Evolutionary conservation across 371 early-diverging fungal genomes (phyloP).

Genomic region (Apophysomyces elegans): DNA sequence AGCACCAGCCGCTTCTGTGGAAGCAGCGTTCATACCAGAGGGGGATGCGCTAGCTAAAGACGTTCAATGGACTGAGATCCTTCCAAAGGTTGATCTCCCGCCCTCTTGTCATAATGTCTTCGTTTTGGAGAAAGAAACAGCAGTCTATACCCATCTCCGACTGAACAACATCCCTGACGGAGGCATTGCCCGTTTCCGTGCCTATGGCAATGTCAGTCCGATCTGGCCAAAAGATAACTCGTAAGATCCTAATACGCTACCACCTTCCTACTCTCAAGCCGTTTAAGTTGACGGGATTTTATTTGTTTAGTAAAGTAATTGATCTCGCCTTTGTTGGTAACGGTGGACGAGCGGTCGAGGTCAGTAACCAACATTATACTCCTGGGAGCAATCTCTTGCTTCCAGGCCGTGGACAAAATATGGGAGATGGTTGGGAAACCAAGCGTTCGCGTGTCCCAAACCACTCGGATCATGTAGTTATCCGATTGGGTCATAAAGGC

Average conservation of each 20-base stretch:
- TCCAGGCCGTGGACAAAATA: slow-evolving; percentile 73
- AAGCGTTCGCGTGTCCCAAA: slow-evolving; percentile 69
- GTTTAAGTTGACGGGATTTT: slow-evolving; percentile 6
- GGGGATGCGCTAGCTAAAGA: slow-evolving; percentile 44
- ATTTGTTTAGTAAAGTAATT: slow-evolving; percentile 48
- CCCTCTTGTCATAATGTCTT: slow-evolving; percentile 75
- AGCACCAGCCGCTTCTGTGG: slow-evolving; percentile 75
- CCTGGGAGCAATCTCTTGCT: slow-evolving; percentile 77
- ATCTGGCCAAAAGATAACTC: slow-evolving; percentile 58
- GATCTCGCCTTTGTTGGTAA: slow-evolving; percentile 81
- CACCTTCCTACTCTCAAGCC: neutral
- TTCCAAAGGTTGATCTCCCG: slow-evolving; percentile 69
- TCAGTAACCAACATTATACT: slow-evolving; percentile 83
- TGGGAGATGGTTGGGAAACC: slow-evolving; percentile 85
- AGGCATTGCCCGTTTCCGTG: slow-evolving; percentile 87
- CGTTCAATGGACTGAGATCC: slow-evolving; percentile 75
- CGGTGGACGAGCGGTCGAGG: slow-evolving; percentile 74
- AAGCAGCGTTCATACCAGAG: slow-evolving; percentile 64
- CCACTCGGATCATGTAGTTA: slow-evolving; percentile 76
- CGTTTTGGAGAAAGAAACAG: slow-evolving; percentile 54
- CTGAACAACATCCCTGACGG: slow-evolving; percentile 92
- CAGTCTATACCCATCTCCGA: slow-evolving; percentile 74
- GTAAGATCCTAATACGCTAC: slow-evolving; percentile 29
- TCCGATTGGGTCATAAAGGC: slow-evolving; percentile 80
- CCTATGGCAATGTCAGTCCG: slow-evolving; percentile 81